Evolutionary conservation across 805 yeast genomes (phyloP), one percentile per base, ranked within the genome.

Genomic region (Diddensiella santjacobensis): DNA sequence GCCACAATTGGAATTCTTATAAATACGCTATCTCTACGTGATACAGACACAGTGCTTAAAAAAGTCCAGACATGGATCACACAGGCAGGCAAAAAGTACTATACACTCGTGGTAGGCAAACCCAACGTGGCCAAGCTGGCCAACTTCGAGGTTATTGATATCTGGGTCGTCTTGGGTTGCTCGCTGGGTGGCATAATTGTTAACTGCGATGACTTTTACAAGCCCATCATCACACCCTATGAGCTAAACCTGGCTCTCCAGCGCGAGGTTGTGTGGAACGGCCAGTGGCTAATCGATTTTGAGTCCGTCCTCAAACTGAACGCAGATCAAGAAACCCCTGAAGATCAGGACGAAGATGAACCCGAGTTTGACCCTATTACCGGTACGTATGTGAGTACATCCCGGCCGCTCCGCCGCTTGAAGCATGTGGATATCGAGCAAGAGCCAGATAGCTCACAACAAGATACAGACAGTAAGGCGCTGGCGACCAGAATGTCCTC

Each of bases 41-140:
- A 87, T 60, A 86, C 96, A 3, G 78, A 80, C 45, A 72, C 64
- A n/a, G 68, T 91, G 30, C 72, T 91, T 45, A 79, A 81, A 47
- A 71, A 72, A 29, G 77, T 89, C 4, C 76, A 79, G 13, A 63
- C 70, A 22, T 75, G 84, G 66, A 79, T 93, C 49, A 76, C 73
- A 44, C 73, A 71, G 2, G 89, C 91, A 0, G 96, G 87, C 1
- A 93, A 93, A 67, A 93, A 93, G 61, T 91, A 87, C 56, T 93
- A 93, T 62, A 77, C 88, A 62, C 89, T 93, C 69, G 98, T 90
- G 2, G 98, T 93, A 3, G 99, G 99, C 8, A 93, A 93, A 65
- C 98, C 98, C 6, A 93, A 93, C 61, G 97, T 93, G 17, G 96
- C 99, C 22, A 93, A 93, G 61, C 71, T 93, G 44, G 99, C 98